These are phyloP conservation scores for Tothia fuscella DNA, from an alignment of 2,329 filamentous ascomycete species.

Conservation along the genomic window DNA sequence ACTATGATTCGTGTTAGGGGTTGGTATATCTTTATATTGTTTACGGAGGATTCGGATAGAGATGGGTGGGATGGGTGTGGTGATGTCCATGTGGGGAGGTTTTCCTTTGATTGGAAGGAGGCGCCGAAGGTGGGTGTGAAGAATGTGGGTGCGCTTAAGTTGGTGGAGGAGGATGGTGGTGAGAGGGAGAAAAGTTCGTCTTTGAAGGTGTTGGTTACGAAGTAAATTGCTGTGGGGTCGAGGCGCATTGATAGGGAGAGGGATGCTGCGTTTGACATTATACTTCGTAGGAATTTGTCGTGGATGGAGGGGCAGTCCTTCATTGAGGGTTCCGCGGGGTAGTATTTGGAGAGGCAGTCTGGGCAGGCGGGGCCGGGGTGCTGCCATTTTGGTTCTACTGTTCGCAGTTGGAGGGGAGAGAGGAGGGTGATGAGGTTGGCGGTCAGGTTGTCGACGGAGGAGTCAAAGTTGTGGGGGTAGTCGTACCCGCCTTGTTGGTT, in stretches of 20 bases:
- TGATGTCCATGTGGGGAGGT: not conserved
- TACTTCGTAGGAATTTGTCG: not conserved
- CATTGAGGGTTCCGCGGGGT: too few species aligned
- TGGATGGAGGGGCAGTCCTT: too few species aligned
- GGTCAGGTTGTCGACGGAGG: not conserved
- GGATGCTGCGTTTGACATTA: not conserved
- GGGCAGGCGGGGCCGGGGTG: too few species aligned
- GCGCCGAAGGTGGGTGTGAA: not conserved
- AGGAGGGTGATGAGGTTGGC: not conserved
- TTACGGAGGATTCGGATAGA: not conserved
- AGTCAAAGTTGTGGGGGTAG: not conserved
- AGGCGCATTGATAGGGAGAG: not conserved
- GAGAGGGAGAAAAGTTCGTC: not conserved
- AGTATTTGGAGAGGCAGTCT: too few species aligned
- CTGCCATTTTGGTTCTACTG: too few species aligned
- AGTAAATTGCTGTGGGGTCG: conserved; percentile 5
- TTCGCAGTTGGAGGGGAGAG: too few species aligned
- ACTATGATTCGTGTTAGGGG: conserved; percentile 1
- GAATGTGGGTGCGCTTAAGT: not conserved
- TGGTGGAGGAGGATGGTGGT: too few species aligned
- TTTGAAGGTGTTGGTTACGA: not conserved
- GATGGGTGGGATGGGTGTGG: not conserved
- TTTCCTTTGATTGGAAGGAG: not conserved
- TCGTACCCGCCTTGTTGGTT: not conserved
- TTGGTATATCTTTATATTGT: not conserved